Evolutionary conservation across 2,329 filamentous ascomycete species (phyloP).

Genomic region (Seiridium cupressi): DNA sequence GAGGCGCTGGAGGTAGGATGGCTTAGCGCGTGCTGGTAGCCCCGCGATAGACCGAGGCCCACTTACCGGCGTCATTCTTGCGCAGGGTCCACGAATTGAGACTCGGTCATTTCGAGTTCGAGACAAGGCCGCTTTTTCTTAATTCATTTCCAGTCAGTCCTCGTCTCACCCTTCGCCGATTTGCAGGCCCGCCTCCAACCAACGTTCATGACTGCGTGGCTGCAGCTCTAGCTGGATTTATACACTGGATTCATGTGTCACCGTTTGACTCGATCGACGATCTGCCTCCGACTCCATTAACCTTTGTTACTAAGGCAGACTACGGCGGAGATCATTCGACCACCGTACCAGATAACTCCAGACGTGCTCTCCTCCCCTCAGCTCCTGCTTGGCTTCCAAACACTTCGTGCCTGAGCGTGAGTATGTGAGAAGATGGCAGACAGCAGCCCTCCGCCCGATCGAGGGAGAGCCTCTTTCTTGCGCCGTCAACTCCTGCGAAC

Average conservation of each 20-base stretch:
- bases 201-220: neutral
- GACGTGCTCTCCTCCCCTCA: neutral
- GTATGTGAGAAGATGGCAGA: constrained; percentile 7
- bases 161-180: neutral
- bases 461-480: constrained; percentile 5
- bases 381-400: neutral
- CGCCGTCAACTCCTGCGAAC: constrained; percentile 9
- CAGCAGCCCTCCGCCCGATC: constrained; percentile 7
- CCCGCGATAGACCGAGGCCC: neutral
- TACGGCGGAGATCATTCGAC: neutral
- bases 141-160: neutral
- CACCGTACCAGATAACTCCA: too few relatives aligned
- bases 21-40: too few relatives aligned
- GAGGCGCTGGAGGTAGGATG: too few relatives aligned
- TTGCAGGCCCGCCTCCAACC: neutral
- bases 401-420: neutral
- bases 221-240: neutral
- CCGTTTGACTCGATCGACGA: neutral
- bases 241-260: neutral
- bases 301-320: neutral
- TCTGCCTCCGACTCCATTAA: neutral
- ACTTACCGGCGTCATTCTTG: constrained; percentile 4
- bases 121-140: neutral
- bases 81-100: constrained; percentile 5
- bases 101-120: neutral